A percentile compares a stretch with the other conserved stretches of the same genome.
Evolutionary conservation across 1,139 yeast genomes (phyloP).

Genomic region (Kodamaea plutei): DNA sequence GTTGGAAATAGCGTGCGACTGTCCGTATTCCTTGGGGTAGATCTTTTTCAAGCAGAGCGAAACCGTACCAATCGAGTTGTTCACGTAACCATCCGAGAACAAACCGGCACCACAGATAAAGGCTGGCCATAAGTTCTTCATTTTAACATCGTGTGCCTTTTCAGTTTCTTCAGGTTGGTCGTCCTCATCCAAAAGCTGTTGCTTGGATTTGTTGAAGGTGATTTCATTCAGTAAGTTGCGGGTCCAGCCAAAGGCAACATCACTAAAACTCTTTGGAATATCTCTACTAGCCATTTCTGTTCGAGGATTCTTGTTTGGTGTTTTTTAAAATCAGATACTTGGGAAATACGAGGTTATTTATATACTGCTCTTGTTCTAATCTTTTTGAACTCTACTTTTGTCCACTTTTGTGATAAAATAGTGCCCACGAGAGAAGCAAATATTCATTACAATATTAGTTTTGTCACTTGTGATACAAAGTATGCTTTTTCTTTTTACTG

Average conservation of each 20-base stretch:
- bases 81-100: constrained; percentile 51
- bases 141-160: constrained; percentile 19
- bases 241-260: constrained; percentile 38
- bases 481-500: too few species aligned
- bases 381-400: too few species aligned
- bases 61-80: constrained; percentile 47
- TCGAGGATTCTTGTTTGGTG: too few species aligned
- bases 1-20: constrained; percentile 36
- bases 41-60: constrained; percentile 33
- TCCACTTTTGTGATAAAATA: too few species aligned
- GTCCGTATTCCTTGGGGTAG: constrained; percentile 29
- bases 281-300: constrained; percentile 47
- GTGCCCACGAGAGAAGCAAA: too few species aligned
- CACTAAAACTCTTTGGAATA: constrained; percentile 42
- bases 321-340: too few species aligned
- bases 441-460: too few species aligned
- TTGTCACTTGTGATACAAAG: too few species aligned
- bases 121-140: constrained; percentile 24
- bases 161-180: constrained; percentile 21
- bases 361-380: too few species aligned
- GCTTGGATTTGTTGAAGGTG: constrained; percentile 29
- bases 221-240: constrained; percentile 32
- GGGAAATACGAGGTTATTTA: too few species aligned
- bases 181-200: constrained; percentile 13
- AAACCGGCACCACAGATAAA: constrained; percentile 44